phyloP scores from a whole-genome alignment of 2,329 filamentous ascomycete species.

The Allantophomopsis lycopodina region DNA sequence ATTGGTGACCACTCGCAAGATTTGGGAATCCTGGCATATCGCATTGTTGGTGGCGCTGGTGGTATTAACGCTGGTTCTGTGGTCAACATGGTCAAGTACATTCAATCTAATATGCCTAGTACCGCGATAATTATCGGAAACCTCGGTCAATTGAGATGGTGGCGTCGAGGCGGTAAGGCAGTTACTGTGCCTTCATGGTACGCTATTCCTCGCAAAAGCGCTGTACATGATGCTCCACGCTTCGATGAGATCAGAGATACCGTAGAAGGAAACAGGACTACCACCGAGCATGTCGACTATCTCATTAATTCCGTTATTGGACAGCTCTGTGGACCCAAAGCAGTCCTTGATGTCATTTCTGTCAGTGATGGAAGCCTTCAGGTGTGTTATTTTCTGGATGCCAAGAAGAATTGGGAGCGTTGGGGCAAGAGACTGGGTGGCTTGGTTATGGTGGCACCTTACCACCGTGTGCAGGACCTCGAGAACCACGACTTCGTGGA shows the following conservation, averaged over 20 bases:
- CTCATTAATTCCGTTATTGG: constrained; percentile 53
- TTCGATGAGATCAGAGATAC: constrained; percentile 42
- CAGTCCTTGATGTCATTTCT: constrained; percentile 56
- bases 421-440: constrained; percentile 30
- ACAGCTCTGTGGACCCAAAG: constrained; percentile 28
- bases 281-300: constrained; percentile 47
- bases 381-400: constrained; percentile 42
- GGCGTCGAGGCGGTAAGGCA: constrained; percentile 43
- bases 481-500: constrained; percentile 27
- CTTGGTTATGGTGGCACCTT: constrained; percentile 35
- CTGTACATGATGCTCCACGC: constrained; percentile 40
- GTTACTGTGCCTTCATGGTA: constrained; percentile 45
- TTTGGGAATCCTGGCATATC: constrained; percentile 61
- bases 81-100: constrained; percentile 42
- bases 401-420: constrained; percentile 32
- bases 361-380: constrained; percentile 52
- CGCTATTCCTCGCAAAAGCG: constrained; percentile 44
- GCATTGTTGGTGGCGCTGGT: constrained; percentile 46
- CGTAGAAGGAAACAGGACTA: constrained; percentile 43
- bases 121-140: constrained; percentile 66
- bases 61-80: constrained; percentile 60
- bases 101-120: constrained; percentile 19
- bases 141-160: constrained; percentile 65
- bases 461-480: constrained; percentile 24
- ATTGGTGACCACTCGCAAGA: constrained; percentile 62